Conservation (phyloP, 345 rosid genomes). For the Kernera saxatilis region DNA sequence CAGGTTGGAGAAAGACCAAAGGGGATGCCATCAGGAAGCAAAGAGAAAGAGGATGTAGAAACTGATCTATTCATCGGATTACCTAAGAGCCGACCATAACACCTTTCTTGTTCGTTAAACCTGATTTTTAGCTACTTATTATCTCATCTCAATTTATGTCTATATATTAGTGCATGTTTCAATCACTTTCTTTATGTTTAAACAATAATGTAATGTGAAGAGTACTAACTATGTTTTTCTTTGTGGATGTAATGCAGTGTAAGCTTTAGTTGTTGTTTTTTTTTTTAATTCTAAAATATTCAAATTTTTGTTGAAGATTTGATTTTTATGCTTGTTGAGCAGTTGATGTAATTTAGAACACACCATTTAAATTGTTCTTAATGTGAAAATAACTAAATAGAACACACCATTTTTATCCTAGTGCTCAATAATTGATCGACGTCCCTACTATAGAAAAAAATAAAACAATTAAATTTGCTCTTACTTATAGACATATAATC, state of each 20-base stretch:
- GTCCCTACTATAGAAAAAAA: neutral
- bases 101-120: neutral
- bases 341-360: too few species aligned
- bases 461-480: neutral
- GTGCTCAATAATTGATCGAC: neutral
- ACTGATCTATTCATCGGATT: slow-evolving; percentile 47
- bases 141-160: neutral
- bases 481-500: too few species aligned
- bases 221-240: too few species aligned
- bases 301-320: too few species aligned
- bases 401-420: too few species aligned
- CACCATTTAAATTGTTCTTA: neutral
- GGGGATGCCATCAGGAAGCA: neutral
- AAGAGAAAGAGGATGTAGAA: slow-evolving; percentile 35
- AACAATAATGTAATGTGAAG: neutral
- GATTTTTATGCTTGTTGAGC: too few species aligned
- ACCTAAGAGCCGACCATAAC: slow-evolving; percentile 22
- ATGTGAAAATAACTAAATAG: neutral
- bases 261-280: too few species aligned
- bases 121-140: neutral
- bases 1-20: neutral
- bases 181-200: neutral
- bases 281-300: too few species aligned
- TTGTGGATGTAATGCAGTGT: too few species aligned
- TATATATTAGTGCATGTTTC: neutral